Base-by-base conservation (phyloP, 2,329 filamentous ascomycete genomes). In the Arthrobotrys iridis region DNA sequence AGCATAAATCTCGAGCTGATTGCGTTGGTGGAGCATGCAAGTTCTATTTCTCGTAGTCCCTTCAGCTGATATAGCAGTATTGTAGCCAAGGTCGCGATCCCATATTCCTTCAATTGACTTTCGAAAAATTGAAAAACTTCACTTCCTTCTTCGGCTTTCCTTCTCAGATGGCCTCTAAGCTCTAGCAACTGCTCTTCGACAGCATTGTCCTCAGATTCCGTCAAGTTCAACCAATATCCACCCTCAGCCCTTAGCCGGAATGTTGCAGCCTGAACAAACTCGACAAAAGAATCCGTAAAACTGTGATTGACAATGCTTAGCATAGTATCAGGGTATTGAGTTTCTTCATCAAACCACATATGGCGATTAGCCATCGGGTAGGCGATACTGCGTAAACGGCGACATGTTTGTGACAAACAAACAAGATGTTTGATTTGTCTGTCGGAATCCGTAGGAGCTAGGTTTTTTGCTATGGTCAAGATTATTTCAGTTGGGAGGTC, bases 401-500 rank as follows among this genome's bases (percentile, higher is more conserved):
- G 45, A 15, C 60, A 74, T 40, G 68, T 74, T 48, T 74, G 68
- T 4, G 60, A 41, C 0, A 74, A 33, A 1, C 52, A 66, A 8
- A 55, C 55, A 10, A 74, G 60, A 46, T 35, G 20, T 1, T 43
- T 57, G 15, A 40, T 6, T 8, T 28, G 15, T 5, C 57, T 43
- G 0, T 8, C 6, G 0, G 24, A 24, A n/a, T 4, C 6, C 4
- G 20, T 40, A 3, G 50, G 35, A 22, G 18, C 8, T 0, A 74
- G 35, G 13, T 74, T 26, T 11, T 46, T 28, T 22, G 37, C 18
- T 20, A 74, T 74, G 11, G 15, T 46, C 5, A 55, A 28, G 11
- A 74, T 10, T 3, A 74, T 50, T 13, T 74, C 68, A 13, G 59
- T 26, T 6, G 62, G 60, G 5, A 74, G 68, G 26, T 74, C 60